Base-by-base conservation (phyloP, 1,139 yeast genomes). In the Blastobotrys buckinghamii region DNA sequence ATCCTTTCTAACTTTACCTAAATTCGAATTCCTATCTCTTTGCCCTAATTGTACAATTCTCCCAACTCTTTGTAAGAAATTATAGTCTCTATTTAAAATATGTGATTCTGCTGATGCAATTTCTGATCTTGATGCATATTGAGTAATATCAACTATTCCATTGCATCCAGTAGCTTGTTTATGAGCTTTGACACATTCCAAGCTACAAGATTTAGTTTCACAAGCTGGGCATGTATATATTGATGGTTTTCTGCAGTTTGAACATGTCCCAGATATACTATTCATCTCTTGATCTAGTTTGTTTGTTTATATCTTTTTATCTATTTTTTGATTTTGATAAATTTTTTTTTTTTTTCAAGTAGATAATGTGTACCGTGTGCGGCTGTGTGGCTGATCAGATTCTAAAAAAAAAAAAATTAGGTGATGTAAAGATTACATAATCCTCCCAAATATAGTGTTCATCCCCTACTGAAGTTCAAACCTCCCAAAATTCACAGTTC, bases 211-310 rank as follows among this genome's bases (percentile, higher is more conserved):
- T 50, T 70, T 73, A 15, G 71, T 64, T 8, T 69, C 70, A 62
- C 97, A 90, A 10, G 84, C 82, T 0, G 97, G 97, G 63, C 97
- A 90, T n/a, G 76, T 81, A 63, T 90, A 90, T 60, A 82, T 85
- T 50, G 73, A 44, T 45, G 59, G 51, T 48, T 41, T 20, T 19
- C 42, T 50, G 12, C 32, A 29, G 4, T 10, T 29, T 6, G 32
- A 5, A 13, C 32, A 29, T 12, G 34, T 37, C n/a, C 39, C 29
- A 12, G 36, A 37, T 44, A 45, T 38, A 17, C 22, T 17, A 17
- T 20, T 35, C 24, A 35, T 35, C n/a, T n/a, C n/a, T 32, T 19
- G 24, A 39, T 39, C 42, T 20, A 5, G 5, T 20, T 17, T 35
- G 17, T 20, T 17, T 17, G n/a, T n/a, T n/a, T n/a, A n/a, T n/a